These are phyloP conservation scores for Buddleja alternifolia DNA, from an alignment of 257 asterid genomes.

Conservation along the genomic window DNA sequence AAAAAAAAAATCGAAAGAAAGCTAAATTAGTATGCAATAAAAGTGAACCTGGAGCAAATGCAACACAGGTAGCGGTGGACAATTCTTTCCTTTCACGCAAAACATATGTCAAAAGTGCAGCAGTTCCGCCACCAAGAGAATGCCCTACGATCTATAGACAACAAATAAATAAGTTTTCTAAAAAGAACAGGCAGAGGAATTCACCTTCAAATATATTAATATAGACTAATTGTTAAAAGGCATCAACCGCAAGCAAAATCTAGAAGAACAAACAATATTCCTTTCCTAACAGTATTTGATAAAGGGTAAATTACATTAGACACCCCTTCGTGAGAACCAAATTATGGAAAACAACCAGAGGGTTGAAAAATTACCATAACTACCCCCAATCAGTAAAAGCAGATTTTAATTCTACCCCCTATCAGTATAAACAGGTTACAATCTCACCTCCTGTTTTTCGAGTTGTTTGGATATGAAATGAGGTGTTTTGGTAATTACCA, in stretches of 20 bases:
- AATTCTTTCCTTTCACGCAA: conserved; percentile 89
- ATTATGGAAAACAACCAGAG: too few relatives aligned
- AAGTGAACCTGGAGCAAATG: conserved; percentile 93
- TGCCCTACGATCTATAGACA: conserved; percentile 82
- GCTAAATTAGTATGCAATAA: background rate
- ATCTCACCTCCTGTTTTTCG: too few relatives aligned
- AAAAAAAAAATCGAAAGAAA: background rate
- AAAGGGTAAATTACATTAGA: background rate
- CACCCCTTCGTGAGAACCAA: too few relatives aligned
- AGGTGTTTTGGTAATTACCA: too few relatives aligned
- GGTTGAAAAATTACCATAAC: too few relatives aligned
- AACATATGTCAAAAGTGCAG: conserved; percentile 80
- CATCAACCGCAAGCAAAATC: background rate
- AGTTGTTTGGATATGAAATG: too few relatives aligned
- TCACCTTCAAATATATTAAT: conserved; percentile 10
- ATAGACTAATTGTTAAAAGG: conserved; percentile 1
- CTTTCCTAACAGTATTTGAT: background rate
- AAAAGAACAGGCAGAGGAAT: conserved; percentile 1
- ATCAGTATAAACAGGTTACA: too few relatives aligned
- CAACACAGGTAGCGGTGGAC: conserved; percentile 76
- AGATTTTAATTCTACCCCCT: too few relatives aligned
- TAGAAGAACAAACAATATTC: background rate
- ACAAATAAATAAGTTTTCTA: conserved; percentile 20
- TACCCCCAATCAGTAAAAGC: too few relatives aligned
- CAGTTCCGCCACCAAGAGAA: conserved; percentile 98